A percentile compares a stretch with the other conserved stretches of the same genome.
Conservation (phyloP, 441 rosid genomes). For the Populus hybrid region DNA sequence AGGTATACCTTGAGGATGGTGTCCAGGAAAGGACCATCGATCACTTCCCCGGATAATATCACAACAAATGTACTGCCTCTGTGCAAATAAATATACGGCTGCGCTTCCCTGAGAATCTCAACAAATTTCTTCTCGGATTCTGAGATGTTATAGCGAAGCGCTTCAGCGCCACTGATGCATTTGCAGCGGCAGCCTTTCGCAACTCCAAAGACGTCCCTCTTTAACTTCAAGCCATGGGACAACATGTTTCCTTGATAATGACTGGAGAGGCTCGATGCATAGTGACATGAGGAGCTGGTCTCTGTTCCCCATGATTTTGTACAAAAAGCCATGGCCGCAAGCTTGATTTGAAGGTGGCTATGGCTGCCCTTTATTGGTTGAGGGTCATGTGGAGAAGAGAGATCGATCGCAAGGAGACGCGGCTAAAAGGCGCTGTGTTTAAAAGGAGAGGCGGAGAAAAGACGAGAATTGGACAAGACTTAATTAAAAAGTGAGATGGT, state of each 20-base stretch:
- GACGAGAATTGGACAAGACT: background rate
- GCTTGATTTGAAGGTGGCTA: constrained; percentile 15
- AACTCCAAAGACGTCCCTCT: background rate
- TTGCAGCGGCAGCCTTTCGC: background rate
- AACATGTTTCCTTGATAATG: background rate
- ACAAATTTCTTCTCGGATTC: constrained; percentile 52
- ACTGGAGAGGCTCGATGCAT: background rate
- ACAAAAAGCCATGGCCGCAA: constrained; percentile 15
- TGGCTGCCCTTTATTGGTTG: background rate
- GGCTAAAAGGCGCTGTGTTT: constrained; percentile 18
- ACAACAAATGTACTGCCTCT: constrained; percentile 73
- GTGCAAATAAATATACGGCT: constrained; percentile 63
- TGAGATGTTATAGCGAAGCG: background rate
- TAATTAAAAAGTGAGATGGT: background rate
- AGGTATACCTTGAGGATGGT: constrained; percentile 51
- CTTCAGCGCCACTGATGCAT: background rate
- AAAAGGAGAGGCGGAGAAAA: background rate
- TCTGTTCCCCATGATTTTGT: constrained; percentile 5
- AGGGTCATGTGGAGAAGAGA: background rate
- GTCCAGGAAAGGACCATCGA: constrained; percentile 47
- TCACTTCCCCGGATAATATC: constrained; percentile 55
- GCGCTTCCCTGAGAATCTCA: constrained; percentile 65
- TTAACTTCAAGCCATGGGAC: background rate
- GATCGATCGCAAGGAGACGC: constrained; percentile 2
- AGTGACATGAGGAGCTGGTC: background rate